A percentile compares a stretch with the other conserved stretches of the same genome.
phyloP scores from a whole-genome alignment of 306 rosid genomes.

The Alnus glutinosa region DNA sequence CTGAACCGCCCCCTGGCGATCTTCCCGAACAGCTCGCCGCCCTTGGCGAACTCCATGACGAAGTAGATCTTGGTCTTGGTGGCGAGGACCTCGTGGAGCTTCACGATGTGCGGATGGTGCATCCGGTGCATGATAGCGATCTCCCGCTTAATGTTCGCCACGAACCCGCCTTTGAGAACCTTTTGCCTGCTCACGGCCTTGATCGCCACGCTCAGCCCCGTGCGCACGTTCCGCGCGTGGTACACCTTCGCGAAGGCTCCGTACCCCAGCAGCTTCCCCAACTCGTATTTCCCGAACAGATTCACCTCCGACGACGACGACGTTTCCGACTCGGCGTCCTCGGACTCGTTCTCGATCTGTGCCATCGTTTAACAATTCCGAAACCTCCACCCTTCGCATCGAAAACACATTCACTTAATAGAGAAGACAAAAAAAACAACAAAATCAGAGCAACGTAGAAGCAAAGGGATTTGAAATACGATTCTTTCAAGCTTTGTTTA shows the following conservation, averaged over 20 bases:
- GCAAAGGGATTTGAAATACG: not conserved
- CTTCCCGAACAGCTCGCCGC: slow-evolving; percentile 68
- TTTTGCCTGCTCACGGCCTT: slow-evolving; percentile 68
- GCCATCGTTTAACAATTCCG: not conserved
- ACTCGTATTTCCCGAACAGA: slow-evolving; percentile 57
- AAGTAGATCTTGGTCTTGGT: slow-evolving; percentile 75
- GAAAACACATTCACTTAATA: not conserved
- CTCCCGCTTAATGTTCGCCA: slow-evolving; percentile 65
- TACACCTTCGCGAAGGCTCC: slow-evolving; percentile 88
- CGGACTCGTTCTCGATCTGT: not conserved
- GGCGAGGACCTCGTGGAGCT: slow-evolving; percentile 71
- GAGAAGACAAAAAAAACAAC: not conserved
- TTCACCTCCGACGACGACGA: not conserved
- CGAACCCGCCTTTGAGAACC: slow-evolving; percentile 35
- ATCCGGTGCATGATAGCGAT: slow-evolving; percentile 72
- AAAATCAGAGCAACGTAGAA: not conserved
- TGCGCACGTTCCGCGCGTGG: slow-evolving; percentile 50
- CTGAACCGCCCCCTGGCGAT: slow-evolving; percentile 47
- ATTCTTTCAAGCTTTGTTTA: not conserved
- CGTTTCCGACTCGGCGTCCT: not conserved
- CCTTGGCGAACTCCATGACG: slow-evolving; percentile 72
- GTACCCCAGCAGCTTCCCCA: slow-evolving; percentile 52
- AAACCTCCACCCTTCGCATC: not conserved
- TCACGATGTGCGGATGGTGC: slow-evolving; percentile 58
- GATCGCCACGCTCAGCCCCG: slow-evolving; percentile 68